Evolutionary conservation across 768 basidiomycete genomes (phyloP), one percentile per base, ranked within the genome.

Genomic region (Sistotremastrum niveocremeum): DNA sequence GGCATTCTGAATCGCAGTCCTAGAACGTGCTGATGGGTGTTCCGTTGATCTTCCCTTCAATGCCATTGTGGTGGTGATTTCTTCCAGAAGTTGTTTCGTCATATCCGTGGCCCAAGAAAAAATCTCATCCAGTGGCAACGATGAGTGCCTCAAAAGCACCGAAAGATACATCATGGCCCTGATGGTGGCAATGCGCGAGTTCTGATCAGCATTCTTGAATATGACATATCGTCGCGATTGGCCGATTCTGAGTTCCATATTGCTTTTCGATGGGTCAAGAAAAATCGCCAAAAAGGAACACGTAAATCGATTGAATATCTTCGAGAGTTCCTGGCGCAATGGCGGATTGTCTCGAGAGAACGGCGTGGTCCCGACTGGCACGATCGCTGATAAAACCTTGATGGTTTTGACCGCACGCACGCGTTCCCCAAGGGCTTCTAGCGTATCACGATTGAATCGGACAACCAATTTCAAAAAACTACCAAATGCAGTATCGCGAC

Each of bases 401-500:
- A 76, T 79, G 56, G 71, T 62, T 50, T 68, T 72, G 30, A 66
- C 62, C 6, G 64, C 61, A 9, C 70, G 50, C 35, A 58, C 52
- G 48, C 56, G 62, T 45, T 60, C 57, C 52, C 61, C 58, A 28
- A 46, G 41, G 20, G 56, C 55, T 34, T 61, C 58, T 2, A 46
- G 53, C 28, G 63, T 51, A 48, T 65, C 62, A 8, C 67, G 60
- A 1, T 67, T 68, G 0, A 81, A 79, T 39, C 76, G 74, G n/a
- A 81, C 74, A 34, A 91, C 68, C 46, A 95, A 69, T 58, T 90
- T 88, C 39, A 94, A 67, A 56, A 90, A 85, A 5, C 85, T 57
- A n/a, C 75, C 70, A 56, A 83, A 91, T 1, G 84, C 75, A 2
- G 82, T 77, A 54, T 94, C 91, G 11, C 60, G 59, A 11, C 62